Evolutionary conservation across 305 asterid genomes (phyloP), one percentile per base, ranked within the genome.

Genomic region (Ajuga reptans): DNA sequence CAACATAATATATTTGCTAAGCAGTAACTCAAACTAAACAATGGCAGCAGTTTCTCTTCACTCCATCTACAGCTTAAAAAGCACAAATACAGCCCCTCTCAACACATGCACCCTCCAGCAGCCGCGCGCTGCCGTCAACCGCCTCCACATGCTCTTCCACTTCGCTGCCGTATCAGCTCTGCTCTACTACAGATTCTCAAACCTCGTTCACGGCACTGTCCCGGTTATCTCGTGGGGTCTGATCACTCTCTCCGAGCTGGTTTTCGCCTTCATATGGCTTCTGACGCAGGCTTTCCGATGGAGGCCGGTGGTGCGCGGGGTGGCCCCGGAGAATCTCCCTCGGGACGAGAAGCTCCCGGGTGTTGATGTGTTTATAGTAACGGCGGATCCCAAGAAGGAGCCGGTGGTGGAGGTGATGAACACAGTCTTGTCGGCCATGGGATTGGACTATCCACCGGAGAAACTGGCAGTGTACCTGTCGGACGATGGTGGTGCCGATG

Each of bases 351-450:
- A 58, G 47, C 73, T 89, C 0, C 96, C 95, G 0, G 77, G 74
- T 3, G 73, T 89, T 31, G 96, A 90, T 65, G 97, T 86, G 43
- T 85, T 88, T 14, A 36, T 90, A 11, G 88, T 91, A 78, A 87
- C 95, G 11, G 92, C 91, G 4, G 93, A 89, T 64, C 90, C 96
- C 5, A 72, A 64, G 58, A 90, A 88, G 75, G 97, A 90, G 74
- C 94, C 93, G 11, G 92, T 86, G 79, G 75, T 86, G 55, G 94
- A 82, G 76, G 96, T 90, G 73, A 90, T 90, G 94, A 90, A 90
- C 78, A 90, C 97, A 70, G 94, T 90, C 16, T 6, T 90, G 52
- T 88, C 97, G 9, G 92, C 97, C 37, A 85, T 88, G 96, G 84
- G 89, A 57, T 42, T 90, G 45, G 97, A 88, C 54, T 90, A 90